Conservation (phyloP, 345 rosid genomes). For the Lepidium africanum region DNA sequence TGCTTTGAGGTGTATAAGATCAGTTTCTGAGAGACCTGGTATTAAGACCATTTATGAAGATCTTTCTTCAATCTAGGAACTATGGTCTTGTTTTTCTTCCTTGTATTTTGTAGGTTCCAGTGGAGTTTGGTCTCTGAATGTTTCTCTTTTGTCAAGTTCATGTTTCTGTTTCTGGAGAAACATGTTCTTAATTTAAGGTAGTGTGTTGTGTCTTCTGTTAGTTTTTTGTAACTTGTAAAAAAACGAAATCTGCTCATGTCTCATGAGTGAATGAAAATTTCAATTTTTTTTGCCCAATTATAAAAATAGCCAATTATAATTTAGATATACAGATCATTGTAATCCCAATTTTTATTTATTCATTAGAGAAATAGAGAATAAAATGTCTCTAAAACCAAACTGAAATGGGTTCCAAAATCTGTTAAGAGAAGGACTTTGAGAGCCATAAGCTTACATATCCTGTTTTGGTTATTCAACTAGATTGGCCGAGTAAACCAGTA, state of each 20-base stretch:
- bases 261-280: constrained; percentile 21
- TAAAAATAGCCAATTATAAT: too few relatives aligned
- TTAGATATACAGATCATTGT: too few relatives aligned
- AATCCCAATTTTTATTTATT: too few relatives aligned
- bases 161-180: constrained; percentile 10
- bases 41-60: constrained; percentile 96
- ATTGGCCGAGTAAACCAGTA: too few relatives aligned
- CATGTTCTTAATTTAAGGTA: constrained; percentile 14
- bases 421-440: too few relatives aligned
- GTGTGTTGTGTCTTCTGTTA: constrained; percentile 7
- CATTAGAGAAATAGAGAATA: too few relatives aligned
- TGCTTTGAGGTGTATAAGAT: constrained; percentile 71
- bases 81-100: neutral
- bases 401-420: too few relatives aligned
- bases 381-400: too few relatives aligned
- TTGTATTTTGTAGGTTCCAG: constrained; percentile 7
- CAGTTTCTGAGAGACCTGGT: constrained; percentile 88
- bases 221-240: constrained; percentile 7
- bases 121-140: constrained; percentile 2
- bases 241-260: constrained; percentile 26
- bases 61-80: constrained; percentile 72
- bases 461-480: too few relatives aligned
- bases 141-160: constrained; percentile 4
- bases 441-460: too few relatives aligned
- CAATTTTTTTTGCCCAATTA: neutral